Base-by-base conservation (phyloP, 805 yeast species). In the Kuraishia capsulata region DNA sequence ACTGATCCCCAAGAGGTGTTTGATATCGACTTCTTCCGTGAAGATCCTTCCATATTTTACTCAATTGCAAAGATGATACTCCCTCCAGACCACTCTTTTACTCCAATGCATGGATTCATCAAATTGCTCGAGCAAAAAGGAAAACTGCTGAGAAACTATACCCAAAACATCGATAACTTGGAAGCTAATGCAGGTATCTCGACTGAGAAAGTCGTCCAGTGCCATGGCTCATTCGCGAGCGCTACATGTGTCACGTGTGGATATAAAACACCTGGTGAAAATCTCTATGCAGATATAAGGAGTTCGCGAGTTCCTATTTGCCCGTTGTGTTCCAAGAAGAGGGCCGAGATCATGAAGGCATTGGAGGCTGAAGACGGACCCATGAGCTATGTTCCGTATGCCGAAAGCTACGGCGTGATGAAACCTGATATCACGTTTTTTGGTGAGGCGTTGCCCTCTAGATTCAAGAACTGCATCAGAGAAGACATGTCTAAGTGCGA, bases 381-480 rank as follows among this genome's bases (percentile, higher is more conserved):
- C n/a, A n/a, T n/a, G n/a, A 58, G 54, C 1, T 20, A 21, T 11
- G 38, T n/a, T 4, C 40, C 43, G 4, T 52, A 44, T 32, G 58
- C 66, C 19, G 71, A 74, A 48, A 71, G 82, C 6, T 76, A 59
- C 53, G 96, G 96, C 13, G 90, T 87, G 3, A 69, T 85, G 72
- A 88, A 89, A 55, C 97, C 97, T 0, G 95, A 88, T 53, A 88
- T 88, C 43, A 87, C 95, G 0, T 88, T 88, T 52, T 88, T 88
- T 48, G 95, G 95, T 13, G 96, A 88, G 56, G 75, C 78, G 13
- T 64, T 88, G 41, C 96, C 96, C 1, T 65, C 66, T 11, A 58
- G 67, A 35, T 88, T 81, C 52, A 89, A 86, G 48, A 69, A 70
- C 34, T 56, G 60, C 16, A 71, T 79, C 21, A 62, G 65, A 31